These are phyloP conservation scores for Nadsonia starkeyi-henricii DNA, from an alignment of 1,139 yeast species.

Conservation along the genomic window DNA sequence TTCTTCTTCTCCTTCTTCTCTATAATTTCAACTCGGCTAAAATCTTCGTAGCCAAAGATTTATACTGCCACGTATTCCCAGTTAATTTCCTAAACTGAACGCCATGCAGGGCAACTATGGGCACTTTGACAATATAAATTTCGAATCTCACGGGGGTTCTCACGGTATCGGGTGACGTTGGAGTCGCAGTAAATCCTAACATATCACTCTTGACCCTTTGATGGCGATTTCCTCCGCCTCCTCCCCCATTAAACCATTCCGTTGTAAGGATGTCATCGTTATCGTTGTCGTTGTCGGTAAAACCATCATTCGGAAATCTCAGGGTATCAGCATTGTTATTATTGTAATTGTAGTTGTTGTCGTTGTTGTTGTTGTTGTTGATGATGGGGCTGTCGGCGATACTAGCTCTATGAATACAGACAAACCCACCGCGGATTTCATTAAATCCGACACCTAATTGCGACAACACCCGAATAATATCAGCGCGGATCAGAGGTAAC, in stretches of 20 bases:
- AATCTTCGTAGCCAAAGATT: slow-evolving; percentile 81
- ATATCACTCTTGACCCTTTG: slow-evolving; percentile 50
- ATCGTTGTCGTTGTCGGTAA: background rate
- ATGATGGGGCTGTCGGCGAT: background rate
- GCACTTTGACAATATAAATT: slow-evolving; percentile 84
- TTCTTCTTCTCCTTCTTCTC: background rate
- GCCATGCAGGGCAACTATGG: slow-evolving; percentile 81
- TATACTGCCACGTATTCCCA: slow-evolving; percentile 94
- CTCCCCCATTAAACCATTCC: too few relatives aligned
- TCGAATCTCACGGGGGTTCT: slow-evolving; percentile 68
- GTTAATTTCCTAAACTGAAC: slow-evolving; percentile 86
- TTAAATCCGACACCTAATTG: slow-evolving; percentile 68
- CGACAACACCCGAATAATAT: slow-evolving; percentile 64
- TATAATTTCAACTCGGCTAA: slow-evolving; percentile 58
- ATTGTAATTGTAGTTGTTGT: too few relatives aligned
- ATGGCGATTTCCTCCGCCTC: too few relatives aligned
- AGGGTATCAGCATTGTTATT: background rate
- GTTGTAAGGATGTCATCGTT: too few relatives aligned
- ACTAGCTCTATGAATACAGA: slow-evolving; percentile 56
- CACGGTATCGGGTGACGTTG: slow-evolving; percentile 6
- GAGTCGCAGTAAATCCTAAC: slow-evolving; percentile 26
- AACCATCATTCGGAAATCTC: background rate
- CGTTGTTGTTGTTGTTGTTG: too few relatives aligned
- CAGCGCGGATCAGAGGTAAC: slow-evolving; percentile 74
- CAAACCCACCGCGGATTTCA: slow-evolving; percentile 90